Percentiles rank a stretch among this genome's conserved stretches.
These are phyloP conservation scores for Hordeum pubiflorum DNA, from an alignment of 202 grass and related monocot genomes.

Conservation along the genomic window DNA sequence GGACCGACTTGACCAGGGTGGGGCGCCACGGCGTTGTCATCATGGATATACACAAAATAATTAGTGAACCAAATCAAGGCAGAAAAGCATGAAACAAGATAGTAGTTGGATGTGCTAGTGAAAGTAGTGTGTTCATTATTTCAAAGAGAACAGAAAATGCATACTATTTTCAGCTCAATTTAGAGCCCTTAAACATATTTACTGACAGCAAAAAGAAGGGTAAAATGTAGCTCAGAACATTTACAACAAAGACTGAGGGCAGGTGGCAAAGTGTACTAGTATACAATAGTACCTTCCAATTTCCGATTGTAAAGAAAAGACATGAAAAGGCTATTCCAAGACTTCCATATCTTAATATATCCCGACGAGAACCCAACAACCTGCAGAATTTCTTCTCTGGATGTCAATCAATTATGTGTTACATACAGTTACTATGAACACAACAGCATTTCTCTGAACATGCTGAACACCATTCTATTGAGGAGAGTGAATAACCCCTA, in stretches of 20 bases:
- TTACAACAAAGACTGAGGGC: neutral
- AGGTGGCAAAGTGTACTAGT: neutral
- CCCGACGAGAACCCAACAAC: slow-evolving; percentile 66
- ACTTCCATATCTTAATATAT: slow-evolving; percentile 87
- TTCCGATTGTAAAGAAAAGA: slow-evolving; percentile 60
- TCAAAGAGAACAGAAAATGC: neutral
- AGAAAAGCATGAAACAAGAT: slow-evolving; percentile 1
- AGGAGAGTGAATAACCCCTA: neutral
- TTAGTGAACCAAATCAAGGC: slow-evolving; percentile 7
- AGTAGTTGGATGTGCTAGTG: neutral
- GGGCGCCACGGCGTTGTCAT: neutral
- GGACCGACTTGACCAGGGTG: neutral
- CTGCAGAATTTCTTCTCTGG: slow-evolving; percentile 45
- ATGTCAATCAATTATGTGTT: slow-evolving; percentile 28
- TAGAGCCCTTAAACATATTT: neutral
- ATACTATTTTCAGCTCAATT: neutral
- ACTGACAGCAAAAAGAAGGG: neutral
- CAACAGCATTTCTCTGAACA: neutral
- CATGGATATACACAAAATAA: slow-evolving; percentile 2
- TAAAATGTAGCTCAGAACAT: neutral
- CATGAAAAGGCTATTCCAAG: slow-evolving; percentile 71
- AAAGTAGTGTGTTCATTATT: neutral
- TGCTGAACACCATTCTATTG: neutral
- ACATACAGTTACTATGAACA: slow-evolving; percentile 7
- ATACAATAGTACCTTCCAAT: slow-evolving; percentile 80